Base-by-base conservation (phyloP, 805 yeast genomes). In the Candida ovalis region DNA sequence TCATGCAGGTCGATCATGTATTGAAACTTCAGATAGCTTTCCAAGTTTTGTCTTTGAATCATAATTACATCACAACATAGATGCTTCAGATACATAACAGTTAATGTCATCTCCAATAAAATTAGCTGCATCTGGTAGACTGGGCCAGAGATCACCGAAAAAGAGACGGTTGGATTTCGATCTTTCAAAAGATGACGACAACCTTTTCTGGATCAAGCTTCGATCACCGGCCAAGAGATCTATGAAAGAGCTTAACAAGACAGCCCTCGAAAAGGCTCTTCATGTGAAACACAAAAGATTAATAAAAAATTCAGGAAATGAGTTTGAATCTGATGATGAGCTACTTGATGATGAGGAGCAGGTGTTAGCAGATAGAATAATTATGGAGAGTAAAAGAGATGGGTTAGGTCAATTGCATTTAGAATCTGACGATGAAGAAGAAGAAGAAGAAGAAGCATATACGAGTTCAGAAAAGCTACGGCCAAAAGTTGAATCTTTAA, bases 261-360 rank as follows among this genome's bases (percentile, higher is more conserved):
- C 78, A 2, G 86, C 86, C 1, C 59, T 77, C 23, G 73, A 73
- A 53, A 61, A 76, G 48, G 81, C 86, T 0, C 61, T 69, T 21
- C 56, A 56, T 22, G 63, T 69, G 4, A 66, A 65, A 19, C 69
- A 66, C 47, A 54, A 60, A 50, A 61, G 40, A 3, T 30, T 53
- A 13, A 25, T 49, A 4, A 40, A 41, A 6, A 44, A 41, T 3
- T 70, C 66, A 5, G 57, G 50, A 22, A 58, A 50, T 10, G 57
- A 57, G n/a, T 62, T 55, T 15, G 67, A 60, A 7, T 68, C 64
- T 13, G 73, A 63, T 7, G 68, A 62, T 23, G 73, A 63, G 3
- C 63, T 62, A 18, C 51, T 70, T 37, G 67, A 68, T 22, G 68
- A 66, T 7, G 73, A 73, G 40, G 81, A 78, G 32, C 46, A 58